These are phyloP conservation scores for Zangia roseola DNA, from an alignment of 768 basidiomycete genomes.

Conservation along the genomic window DNA sequence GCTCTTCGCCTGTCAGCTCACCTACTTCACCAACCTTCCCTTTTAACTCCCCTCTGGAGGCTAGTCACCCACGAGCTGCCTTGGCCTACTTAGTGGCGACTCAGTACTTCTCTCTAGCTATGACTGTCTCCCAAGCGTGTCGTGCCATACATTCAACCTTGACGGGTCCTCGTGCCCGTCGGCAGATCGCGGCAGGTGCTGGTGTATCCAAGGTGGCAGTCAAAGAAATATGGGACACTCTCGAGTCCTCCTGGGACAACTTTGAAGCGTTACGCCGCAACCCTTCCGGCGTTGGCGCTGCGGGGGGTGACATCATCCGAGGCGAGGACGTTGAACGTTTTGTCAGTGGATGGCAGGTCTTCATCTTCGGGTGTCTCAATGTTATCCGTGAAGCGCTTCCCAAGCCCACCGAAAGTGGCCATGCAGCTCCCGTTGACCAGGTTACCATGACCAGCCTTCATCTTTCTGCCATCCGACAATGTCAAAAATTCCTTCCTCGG, in stretches of 20 bases:
- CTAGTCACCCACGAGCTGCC: conserved; percentile 33
- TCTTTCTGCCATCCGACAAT: conserved; percentile 45
- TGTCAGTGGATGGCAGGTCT: conserved; percentile 87
- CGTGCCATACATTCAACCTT: conserved; percentile 74
- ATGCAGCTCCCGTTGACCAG: conserved; percentile 46
- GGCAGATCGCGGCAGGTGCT: conserved; percentile 48
- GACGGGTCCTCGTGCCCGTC: conserved; percentile 76
- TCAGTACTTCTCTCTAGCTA: conserved; percentile 64
- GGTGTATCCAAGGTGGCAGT: conserved; percentile 61
- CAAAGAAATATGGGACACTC: conserved; percentile 78
- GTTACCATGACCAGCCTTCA: conserved; percentile 48
- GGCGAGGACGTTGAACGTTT: conserved; percentile 62
- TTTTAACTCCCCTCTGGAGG: conserved; percentile 22
- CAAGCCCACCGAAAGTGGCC: conserved; percentile 41
- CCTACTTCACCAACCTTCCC: conserved; percentile 24
- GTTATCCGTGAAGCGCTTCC: conserved; percentile 77
- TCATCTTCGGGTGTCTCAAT: conserved; percentile 90
- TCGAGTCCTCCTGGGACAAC: conserved; percentile 83
- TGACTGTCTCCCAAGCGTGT: conserved; percentile 75
- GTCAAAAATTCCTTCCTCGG: conserved; percentile 48
- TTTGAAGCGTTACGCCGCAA: conserved; percentile 63
- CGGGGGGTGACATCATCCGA: conserved; percentile 35
- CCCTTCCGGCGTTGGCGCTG: conserved; percentile 40
- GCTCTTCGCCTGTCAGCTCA: conserved; percentile 32
- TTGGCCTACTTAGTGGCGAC: conserved; percentile 53